Conservation (phyloP, 2,329 filamentous ascomycete genomes). For the Hypoxylon sp. region DNA sequence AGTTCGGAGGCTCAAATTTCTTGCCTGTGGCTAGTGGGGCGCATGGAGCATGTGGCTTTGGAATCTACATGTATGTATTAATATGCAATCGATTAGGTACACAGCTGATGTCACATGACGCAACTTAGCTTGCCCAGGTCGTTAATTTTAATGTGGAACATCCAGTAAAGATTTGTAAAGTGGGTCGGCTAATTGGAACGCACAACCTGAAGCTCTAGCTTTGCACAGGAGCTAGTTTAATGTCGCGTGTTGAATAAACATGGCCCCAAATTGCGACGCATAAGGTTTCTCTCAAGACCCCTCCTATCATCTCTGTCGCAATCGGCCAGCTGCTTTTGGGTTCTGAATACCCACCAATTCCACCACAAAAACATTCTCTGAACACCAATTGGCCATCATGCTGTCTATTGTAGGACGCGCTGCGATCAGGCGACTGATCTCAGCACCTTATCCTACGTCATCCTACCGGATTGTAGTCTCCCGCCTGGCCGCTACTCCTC, state of each 20-base stretch:
- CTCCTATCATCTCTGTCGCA: conserved; percentile 19
- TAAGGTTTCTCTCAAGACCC: conserved; percentile 12
- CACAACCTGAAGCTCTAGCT: conserved; percentile 18
- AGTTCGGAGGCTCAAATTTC: conserved; percentile 11
- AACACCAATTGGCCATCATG: conserved; percentile 55
- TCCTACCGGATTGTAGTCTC: conserved; percentile 40
- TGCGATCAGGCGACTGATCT: conserved; percentile 56
- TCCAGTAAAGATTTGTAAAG: conserved; percentile 2
- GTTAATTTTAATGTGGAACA: conserved; percentile 22
- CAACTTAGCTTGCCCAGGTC: neutral
- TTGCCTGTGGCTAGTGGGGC: neutral
- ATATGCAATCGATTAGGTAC: neutral
- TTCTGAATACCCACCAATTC: conserved; percentile 17
- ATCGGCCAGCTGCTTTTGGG: conserved; percentile 3
- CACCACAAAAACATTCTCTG: conserved; percentile 4
- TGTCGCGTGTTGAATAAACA: conserved; percentile 43
- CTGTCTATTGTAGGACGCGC: conserved; percentile 60
- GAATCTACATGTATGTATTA: too few relatives aligned
- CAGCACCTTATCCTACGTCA: conserved; percentile 45
- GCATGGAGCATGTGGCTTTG: conserved; percentile 17
- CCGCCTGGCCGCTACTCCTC: conserved; percentile 31
- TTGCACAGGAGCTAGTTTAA: conserved; percentile 9
- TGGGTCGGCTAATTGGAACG: conserved; percentile 13
- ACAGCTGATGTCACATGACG: neutral
- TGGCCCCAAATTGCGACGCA: conserved; percentile 31